A percentile compares a stretch with the other conserved stretches of the same genome.
These are phyloP conservation scores for Daedaleopsis nitida DNA, from an alignment of 768 basidiomycete genomes.

Conservation along the genomic window DNA sequence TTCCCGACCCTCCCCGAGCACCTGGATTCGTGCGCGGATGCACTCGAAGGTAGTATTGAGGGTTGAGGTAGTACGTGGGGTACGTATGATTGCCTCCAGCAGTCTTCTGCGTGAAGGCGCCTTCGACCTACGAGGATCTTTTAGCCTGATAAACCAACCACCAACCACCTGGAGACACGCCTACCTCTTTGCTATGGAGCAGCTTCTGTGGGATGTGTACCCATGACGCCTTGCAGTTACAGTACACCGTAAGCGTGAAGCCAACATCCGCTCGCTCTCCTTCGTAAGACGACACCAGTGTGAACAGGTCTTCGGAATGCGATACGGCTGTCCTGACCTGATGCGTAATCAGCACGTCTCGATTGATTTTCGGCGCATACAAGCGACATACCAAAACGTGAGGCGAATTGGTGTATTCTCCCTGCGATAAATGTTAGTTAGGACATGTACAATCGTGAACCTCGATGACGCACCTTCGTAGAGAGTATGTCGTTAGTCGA, in stretches of 20 bases:
- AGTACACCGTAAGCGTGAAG: constrained; percentile 69
- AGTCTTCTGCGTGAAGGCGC: constrained; percentile 64
- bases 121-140: constrained; percentile 50
- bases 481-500: background rate
- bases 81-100: constrained; percentile 83
- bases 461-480: constrained; percentile 1
- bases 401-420: constrained; percentile 45
- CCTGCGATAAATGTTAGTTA: constrained; percentile 22
- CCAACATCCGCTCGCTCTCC: constrained; percentile 60
- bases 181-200: constrained; percentile 30
- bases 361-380: background rate
- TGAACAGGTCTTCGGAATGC: constrained; percentile 39
- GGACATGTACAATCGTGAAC: background rate
- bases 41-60: constrained; percentile 78
- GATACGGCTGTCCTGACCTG: constrained; percentile 10
- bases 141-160: background rate
- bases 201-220: constrained; percentile 18
- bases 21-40: constrained; percentile 32
- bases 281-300: constrained; percentile 69
- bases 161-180: background rate
- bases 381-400: constrained; percentile 42
- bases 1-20: background rate
- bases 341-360: background rate
- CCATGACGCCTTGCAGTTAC: constrained; percentile 37
- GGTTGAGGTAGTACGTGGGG: constrained; percentile 87